Evolutionary conservation across 169 alveolate genomes (phyloP), one percentile per base, ranked within the genome.

Genomic region (Plasmodium vinckei): DNA sequence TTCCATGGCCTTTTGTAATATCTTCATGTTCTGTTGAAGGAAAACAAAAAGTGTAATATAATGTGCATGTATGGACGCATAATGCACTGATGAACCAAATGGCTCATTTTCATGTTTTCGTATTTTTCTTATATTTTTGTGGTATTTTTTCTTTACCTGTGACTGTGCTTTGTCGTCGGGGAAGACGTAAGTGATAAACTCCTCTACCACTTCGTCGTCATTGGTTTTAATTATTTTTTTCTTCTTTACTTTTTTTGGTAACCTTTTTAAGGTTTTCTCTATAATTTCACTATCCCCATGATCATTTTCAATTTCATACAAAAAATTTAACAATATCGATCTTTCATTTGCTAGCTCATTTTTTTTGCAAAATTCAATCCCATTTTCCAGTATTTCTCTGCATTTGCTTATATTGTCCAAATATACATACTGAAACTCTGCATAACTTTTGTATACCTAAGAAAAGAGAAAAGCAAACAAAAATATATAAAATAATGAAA

Each of bases 121-220:
- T 93, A 92, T 70, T 25, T 72, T n/a, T 63, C 33, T 42, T 93
- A 93, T 23, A 88, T 89, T 25, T 21, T 54, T 21, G 0, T n/a
- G 9, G 4, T 3, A 27, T 21, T 51, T 33, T 46, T 2, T 5
- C 33, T 21, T 87, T 49, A 87, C 92, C 86, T 73, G 92, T 87
- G 92, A 77, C 56, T 92, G 94, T 46, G 61, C 67, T 33, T 94
- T 94, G 82, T 94, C 96, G 79, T 94, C 96, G 13, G 95, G 96
- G 92, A 94, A 94, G 21, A 94, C 94, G 73, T 92, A 94, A 6
- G 92, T 91, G 51, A 91, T 88, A 70, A 77, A 93, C 86, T 94
- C 95, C 64, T 87, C 87, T 46, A 87, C 65, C 9, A 64, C 63
- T 54, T 73, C 91, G 54, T 92, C 86, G 27, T 88, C 71, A 21